These are phyloP conservation scores for Lepiota brunneoincarnata DNA, from an alignment of 768 basidiomycete species.

Conservation along the genomic window DNA sequence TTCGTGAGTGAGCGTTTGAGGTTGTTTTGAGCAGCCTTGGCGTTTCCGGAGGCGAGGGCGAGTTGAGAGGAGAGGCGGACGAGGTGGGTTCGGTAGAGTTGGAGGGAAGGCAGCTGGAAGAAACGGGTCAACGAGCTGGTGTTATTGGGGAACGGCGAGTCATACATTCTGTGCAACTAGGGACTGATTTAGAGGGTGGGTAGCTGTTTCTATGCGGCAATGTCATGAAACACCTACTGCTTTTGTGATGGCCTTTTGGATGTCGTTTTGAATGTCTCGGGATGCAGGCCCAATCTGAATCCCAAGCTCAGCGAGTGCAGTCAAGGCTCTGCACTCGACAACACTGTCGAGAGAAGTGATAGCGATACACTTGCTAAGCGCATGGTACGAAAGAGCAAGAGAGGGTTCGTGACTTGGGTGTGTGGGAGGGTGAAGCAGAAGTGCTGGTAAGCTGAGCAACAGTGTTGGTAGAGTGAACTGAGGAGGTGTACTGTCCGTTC, in stretches of 20 bases:
- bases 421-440: slow-evolving; percentile 64
- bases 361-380: slow-evolving; percentile 54
- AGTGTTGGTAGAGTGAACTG: slow-evolving; percentile 40
- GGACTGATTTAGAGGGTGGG: slow-evolving; percentile 33
- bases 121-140: slow-evolving; percentile 2
- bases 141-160: neutral
- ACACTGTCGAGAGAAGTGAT: slow-evolving; percentile 49
- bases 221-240: slow-evolving; percentile 47
- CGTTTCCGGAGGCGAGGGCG: slow-evolving; percentile 45
- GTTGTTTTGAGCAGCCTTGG: slow-evolving; percentile 58
- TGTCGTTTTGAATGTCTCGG: slow-evolving; percentile 56
- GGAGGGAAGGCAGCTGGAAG: slow-evolving; percentile 60
- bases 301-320: slow-evolving; percentile 66
- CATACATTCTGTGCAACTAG: slow-evolving; percentile 59
- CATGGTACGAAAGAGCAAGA: slow-evolving; percentile 19
- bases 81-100: slow-evolving; percentile 56
- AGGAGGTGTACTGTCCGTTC: slow-evolving; percentile 8
- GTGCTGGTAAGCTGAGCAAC: slow-evolving; percentile 57
- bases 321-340: slow-evolving; percentile 71
- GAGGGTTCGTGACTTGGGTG: slow-evolving; percentile 33
- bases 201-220: slow-evolving; percentile 1
- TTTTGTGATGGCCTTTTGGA: slow-evolving; percentile 67
- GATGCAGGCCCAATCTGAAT: slow-evolving; percentile 49
- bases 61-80: slow-evolving; percentile 62
- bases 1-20: slow-evolving; percentile 50